Percentiles rank a stretch among this genome's conserved stretches.
Evolutionary conservation across 805 yeast genomes (phyloP).

Genomic region (Wickerhamiella siamensis): DNA sequence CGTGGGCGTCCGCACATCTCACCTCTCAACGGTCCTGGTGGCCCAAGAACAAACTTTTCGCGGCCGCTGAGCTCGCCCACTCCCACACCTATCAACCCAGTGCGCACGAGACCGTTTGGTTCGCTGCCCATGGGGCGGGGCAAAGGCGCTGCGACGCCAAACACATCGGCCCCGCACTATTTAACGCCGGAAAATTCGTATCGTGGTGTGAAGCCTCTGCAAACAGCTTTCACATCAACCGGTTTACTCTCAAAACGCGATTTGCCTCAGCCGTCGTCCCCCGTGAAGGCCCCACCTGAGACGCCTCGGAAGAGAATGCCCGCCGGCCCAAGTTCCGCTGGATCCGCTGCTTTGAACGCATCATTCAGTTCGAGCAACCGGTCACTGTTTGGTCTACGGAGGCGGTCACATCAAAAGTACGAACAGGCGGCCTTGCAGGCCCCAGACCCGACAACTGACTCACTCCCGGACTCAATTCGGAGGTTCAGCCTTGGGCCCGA

Average conservation of each 20-base stretch:
- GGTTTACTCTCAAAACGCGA: conserved; percentile 57
- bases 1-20: background rate
- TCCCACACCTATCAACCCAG: conserved; percentile 5
- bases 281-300: conserved; percentile 37
- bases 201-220: conserved; percentile 66
- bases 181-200: conserved; percentile 39
- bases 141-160: conserved; percentile 1
- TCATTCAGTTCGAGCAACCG: background rate
- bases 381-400: background rate
- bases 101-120: conserved; percentile 1
- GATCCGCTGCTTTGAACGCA: background rate
- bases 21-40: conserved; percentile 2
- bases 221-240: conserved; percentile 64
- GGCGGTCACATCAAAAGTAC: background rate
- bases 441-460: background rate
- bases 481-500: conserved; percentile 1
- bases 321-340: background rate
- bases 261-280: conserved; percentile 22
- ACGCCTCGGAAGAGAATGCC: conserved; percentile 39
- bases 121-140: background rate
- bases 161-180: conserved; percentile 10
- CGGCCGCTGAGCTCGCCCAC: conserved; percentile 8
- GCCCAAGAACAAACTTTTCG: conserved; percentile 3
- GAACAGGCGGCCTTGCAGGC: background rate
- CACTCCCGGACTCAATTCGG: conserved; percentile 5